These are phyloP conservation scores for Penicillium sp. DNA, from an alignment of 2,329 filamentous ascomycete species.

Conservation along the genomic window DNA sequence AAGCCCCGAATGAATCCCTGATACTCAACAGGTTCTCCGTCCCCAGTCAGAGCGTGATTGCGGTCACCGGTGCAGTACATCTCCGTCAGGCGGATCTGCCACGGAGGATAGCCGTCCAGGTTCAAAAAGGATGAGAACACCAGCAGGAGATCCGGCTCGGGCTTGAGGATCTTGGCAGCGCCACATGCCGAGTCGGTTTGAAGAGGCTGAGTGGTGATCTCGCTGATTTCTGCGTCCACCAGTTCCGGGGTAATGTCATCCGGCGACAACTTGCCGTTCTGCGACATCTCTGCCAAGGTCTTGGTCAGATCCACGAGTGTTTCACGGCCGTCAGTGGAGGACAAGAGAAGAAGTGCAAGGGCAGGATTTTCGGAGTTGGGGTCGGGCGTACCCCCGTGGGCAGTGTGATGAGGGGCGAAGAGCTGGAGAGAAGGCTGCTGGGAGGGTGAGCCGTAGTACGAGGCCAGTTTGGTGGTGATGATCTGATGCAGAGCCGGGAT, in stretches of 20 bases:
- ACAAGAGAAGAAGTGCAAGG: conserved; percentile 71
- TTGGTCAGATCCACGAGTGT: conserved; percentile 94
- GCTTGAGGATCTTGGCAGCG: conserved; percentile 55
- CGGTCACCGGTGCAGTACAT: conserved; percentile 65
- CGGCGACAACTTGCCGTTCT: conserved; percentile 74
- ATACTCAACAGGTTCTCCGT: conserved; percentile 66
- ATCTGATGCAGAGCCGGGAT: conserved; percentile 78
- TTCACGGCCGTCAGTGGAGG: conserved; percentile 81
- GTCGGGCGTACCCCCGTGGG: conserved; percentile 27
- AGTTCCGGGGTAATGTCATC: conserved; percentile 80
- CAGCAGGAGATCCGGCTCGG: conserved; percentile 83
- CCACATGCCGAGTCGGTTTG: conserved; percentile 9
- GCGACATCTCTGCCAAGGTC: conserved; percentile 91
- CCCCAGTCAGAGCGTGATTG: conserved; percentile 34
- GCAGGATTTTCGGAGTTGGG: conserved; percentile 25
- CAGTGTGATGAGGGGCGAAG: conserved; percentile 64
- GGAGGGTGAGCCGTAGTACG: conserved; percentile 71
- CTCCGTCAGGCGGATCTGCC: conserved; percentile 92
- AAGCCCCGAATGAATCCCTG: conserved; percentile 85
- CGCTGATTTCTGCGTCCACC: conserved; percentile 79
- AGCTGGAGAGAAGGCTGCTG: conserved; percentile 67
- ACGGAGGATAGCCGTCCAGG: conserved; percentile 88
- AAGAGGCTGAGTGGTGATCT: conserved; percentile 44
- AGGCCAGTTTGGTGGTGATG: conserved; percentile 71
- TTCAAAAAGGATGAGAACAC: conserved; percentile 80